Percentiles rank a stretch among this genome's conserved stretches.
Evolutionary conservation across 2,329 filamentous ascomycete genomes (phyloP).

Genomic region (Rutstroemia sp.): DNA sequence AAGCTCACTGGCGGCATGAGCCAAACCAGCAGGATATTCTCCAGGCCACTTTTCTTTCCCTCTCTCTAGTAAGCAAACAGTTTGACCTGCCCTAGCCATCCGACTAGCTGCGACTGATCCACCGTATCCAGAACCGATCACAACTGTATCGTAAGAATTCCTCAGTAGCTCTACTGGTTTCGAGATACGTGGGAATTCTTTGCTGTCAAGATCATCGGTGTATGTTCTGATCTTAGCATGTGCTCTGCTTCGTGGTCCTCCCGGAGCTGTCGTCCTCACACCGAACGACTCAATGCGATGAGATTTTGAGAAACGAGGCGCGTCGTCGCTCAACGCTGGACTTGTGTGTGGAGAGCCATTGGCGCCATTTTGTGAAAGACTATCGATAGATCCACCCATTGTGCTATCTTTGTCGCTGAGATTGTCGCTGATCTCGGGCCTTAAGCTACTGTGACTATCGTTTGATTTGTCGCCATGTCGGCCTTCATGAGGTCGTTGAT

Average conservation of each 20-base stretch:
- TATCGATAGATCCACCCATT: not conserved
- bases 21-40: conserved; percentile 47
- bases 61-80: conserved; percentile 57
- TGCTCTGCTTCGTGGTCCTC: conserved; percentile 21
- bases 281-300: conserved; percentile 21
- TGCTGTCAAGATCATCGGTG: conserved; percentile 23
- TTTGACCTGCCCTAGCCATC: conserved; percentile 52
- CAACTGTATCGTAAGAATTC: conserved; percentile 54
- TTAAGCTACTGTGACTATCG: not conserved
- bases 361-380: not conserved
- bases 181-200: conserved; percentile 45
- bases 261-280: conserved; percentile 14
- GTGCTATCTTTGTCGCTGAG: not conserved
- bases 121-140: conserved; percentile 64
- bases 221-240: conserved; percentile 26
- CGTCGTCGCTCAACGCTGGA: not conserved
- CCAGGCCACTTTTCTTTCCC: conserved; percentile 61
- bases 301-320: conserved; percentile 5
- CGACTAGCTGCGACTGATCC: conserved; percentile 58
- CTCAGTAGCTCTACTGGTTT: conserved; percentile 50
- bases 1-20: conserved; percentile 43
- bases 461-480: not conserved
- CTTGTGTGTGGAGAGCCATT: not conserved
- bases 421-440: not conserved
- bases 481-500: not conserved